These are phyloP conservation scores for Podaxis sp. DNA, from an alignment of 768 basidiomycete species.

Conservation along the genomic window DNA sequence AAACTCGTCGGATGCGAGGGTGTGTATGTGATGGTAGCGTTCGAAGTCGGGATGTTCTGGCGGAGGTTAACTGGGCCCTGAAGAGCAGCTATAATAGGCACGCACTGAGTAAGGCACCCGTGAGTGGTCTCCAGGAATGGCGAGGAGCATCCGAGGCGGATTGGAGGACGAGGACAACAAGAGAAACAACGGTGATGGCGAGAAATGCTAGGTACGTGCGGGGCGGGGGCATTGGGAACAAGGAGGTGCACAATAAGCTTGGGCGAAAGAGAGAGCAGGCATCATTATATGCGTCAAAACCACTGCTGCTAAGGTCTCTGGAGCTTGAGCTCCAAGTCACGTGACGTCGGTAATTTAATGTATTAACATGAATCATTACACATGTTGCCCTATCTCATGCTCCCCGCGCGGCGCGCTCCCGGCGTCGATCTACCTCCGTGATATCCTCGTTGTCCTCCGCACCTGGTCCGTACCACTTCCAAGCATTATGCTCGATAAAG, in stretches of 20 bases:
- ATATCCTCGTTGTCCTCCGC: slow-evolving; percentile 33
- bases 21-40: slow-evolving; percentile 41
- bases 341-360: background rate
- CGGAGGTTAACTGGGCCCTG: background rate
- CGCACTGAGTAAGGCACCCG: background rate
- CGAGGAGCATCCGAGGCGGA: too few species aligned
- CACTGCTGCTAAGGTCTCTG: background rate
- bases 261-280: slow-evolving; percentile 16
- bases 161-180: background rate
- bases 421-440: slow-evolving; percentile 52
- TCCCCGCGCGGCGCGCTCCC: slow-evolving; percentile 56
- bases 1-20: slow-evolving; percentile 48
- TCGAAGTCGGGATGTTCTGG: slow-evolving; percentile 58
- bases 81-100: background rate
- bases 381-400: background rate
- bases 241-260: slow-evolving; percentile 16
- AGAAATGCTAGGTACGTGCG: slow-evolving; percentile 12
- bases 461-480: slow-evolving; percentile 68
- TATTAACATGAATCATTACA: background rate
- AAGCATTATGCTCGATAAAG: slow-evolving; percentile 74
- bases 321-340: background rate
- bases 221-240: slow-evolving; percentile 17
- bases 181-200: background rate
- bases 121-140: background rate
- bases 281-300: slow-evolving; percentile 12